phyloP scores from a whole-genome alignment of 2,329 filamentous ascomycete genomes.

The Fusarium anthophilum region DNA sequence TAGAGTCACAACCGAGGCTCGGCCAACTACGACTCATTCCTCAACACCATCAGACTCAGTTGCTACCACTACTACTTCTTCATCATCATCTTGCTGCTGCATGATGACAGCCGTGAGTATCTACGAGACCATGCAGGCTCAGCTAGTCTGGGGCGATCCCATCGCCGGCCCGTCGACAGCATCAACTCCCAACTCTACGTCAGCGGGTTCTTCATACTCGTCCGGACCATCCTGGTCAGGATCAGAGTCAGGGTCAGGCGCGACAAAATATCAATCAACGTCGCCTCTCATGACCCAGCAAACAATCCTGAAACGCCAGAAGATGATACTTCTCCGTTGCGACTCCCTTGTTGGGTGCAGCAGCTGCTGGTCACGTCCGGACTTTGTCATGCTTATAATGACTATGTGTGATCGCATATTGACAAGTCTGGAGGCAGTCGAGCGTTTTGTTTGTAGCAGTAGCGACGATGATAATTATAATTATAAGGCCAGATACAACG shows the following conservation, averaged over 20 bases:
- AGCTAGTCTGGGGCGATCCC: background rate
- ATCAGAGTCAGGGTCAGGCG: background rate
- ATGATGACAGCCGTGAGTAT: background rate
- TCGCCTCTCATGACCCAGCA: background rate
- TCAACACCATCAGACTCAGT: background rate
- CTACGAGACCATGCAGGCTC: background rate
- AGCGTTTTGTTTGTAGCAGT: background rate
- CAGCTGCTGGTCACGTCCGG: background rate
- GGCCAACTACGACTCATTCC: background rate
- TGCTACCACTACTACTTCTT: background rate
- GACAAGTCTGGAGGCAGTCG: background rate
- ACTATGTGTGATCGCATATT: background rate
- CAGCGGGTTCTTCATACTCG: background rate
- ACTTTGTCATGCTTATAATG: background rate
- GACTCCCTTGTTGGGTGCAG: background rate
- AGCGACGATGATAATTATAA: background rate
- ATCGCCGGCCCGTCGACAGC: background rate
- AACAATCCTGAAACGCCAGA: background rate
- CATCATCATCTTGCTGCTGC: background rate
- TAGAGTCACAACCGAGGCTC: background rate
- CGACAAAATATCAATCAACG: accelerated
- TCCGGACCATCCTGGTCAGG: background rate
- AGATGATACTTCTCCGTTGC: background rate
- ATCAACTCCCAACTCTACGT: background rate
- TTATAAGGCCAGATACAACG: background rate